Percentiles rank a stretch among this genome's conserved stretches.
Conservation (phyloP, 106 monocot species). For the Amphibolis antarctica region DNA sequence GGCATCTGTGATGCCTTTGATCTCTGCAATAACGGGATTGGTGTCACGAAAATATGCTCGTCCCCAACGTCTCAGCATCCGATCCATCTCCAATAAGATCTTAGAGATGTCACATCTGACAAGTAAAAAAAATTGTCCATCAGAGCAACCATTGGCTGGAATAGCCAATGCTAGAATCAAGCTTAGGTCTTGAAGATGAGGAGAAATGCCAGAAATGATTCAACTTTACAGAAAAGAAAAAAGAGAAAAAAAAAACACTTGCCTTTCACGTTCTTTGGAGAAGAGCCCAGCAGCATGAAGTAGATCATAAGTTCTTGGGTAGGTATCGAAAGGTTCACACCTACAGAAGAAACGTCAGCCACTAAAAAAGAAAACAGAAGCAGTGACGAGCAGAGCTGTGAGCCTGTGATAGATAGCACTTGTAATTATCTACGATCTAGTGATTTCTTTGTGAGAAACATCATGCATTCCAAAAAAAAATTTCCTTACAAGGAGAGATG, state of each 20-base stretch:
- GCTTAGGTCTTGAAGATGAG: background rate
- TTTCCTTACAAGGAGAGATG: too few species aligned
- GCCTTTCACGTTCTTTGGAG: slow-evolving; percentile 69
- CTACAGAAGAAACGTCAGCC: slow-evolving; percentile 18
- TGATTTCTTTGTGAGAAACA: too few species aligned
- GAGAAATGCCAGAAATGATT: background rate
- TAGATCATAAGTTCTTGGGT: slow-evolving; percentile 83
- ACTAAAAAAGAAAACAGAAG: slow-evolving; percentile 3
- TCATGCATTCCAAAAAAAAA: too few species aligned
- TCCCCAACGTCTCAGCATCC: slow-evolving; percentile 81
- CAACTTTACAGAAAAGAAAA: too few species aligned
- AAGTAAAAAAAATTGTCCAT: too few species aligned
- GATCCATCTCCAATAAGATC: slow-evolving; percentile 89
- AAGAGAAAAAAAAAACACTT: background rate
- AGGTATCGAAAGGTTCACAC: slow-evolving; percentile 94
- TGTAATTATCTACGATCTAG: too few species aligned
- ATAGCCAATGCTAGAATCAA: background rate
- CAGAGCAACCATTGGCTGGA: background rate
- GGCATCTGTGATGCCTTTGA: slow-evolving; percentile 46
- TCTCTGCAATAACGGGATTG: slow-evolving; percentile 36
- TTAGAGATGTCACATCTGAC: slow-evolving; percentile 58
- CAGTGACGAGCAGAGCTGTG: background rate
- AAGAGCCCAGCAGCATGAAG: slow-evolving; percentile 67
- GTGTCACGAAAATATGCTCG: slow-evolving; percentile 53
- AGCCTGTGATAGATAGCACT: background rate